Base-by-base conservation (phyloP, 495 filamentous ascomycete species). In the Penicillium lagena region DNA sequence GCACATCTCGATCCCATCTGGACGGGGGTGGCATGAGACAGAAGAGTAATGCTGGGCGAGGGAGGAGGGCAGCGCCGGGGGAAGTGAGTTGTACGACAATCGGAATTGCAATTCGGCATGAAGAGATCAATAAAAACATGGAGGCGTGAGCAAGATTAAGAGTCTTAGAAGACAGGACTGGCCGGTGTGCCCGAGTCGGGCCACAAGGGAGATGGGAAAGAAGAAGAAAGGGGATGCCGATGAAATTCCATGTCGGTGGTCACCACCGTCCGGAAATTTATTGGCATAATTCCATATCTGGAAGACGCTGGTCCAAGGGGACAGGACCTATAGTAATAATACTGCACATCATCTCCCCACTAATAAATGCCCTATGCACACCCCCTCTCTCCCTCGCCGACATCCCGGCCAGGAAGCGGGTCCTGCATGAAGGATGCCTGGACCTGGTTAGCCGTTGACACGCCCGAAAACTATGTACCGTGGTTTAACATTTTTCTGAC, bases 1-100 rank as follows among this genome's bases (percentile, higher is more conserved):
- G 73, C 85, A 89, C 85, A 89, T 89, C 47, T 58, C 75, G 65
- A 54, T 41, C 44, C 49, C 51, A 50, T 53, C 37, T 29, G 37
- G 52, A 29, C 30, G 35, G 22, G 14, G 31, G 31, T 6, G 9
- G 4, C 10, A 22, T 22, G 22, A 22, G 22, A 6, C 6, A 22
- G 22, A 2, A 22, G 39, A 42, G 40, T 14, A 10, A 15, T 7
- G 40, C 29, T 13, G 22, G 4, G 22, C 2, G 4, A 22, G 22
- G 22, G 22, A 22, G 4, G 22, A 22, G 22, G 22, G 22, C 4
- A 22, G 22, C 22, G 22, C 22, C 2, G 4, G 22, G 0, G 22
- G 4, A 22, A 22, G 0, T 22, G 22, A 22, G 22, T 22, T 22
- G 22, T 22, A 22, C 22, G 22, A 4, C 22, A 22, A 22, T 2